Percentiles rank a stretch among this genome's conserved stretches.
Conservation (phyloP, 78 protist genomes). For the Mastigamoeba balamuthi region DNA sequence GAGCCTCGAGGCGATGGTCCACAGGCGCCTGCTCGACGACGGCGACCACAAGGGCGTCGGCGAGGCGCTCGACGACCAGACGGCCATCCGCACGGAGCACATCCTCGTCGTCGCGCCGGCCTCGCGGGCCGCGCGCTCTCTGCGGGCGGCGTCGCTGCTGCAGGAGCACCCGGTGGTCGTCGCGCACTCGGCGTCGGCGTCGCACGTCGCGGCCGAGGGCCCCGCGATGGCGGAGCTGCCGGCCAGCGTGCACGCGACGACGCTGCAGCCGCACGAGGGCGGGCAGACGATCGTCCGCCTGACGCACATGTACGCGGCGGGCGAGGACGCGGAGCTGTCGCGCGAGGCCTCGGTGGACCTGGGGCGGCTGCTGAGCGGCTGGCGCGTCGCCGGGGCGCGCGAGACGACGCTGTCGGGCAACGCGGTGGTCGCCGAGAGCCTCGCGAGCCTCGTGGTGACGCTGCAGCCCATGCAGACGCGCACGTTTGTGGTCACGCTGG, state of each 20-base stretch:
- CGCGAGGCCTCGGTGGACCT: background rate
- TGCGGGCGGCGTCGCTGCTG: background rate
- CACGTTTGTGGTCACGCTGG: background rate
- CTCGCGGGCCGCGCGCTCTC: background rate
- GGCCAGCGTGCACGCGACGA: background rate
- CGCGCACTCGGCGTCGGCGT: background rate
- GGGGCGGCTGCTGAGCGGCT: background rate
- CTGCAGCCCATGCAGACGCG: background rate
- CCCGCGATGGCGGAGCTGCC: background rate
- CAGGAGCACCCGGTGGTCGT: background rate
- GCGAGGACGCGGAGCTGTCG: background rate
- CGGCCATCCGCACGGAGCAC: background rate
- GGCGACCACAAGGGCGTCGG: background rate
- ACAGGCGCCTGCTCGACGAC: background rate
- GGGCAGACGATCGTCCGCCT: background rate
- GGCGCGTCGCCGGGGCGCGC: background rate
- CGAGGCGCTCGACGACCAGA: background rate
- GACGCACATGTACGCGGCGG: background rate
- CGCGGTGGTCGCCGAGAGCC: background rate
- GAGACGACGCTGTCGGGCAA: background rate
- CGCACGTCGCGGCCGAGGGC: background rate
- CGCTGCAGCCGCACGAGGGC: background rate
- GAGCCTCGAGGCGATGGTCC: background rate
- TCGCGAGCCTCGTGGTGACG: background rate
- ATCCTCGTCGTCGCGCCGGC: background rate